Evolutionary conservation across 331 rosid species (phyloP).

Genomic region (Telfairia occidentalis): DNA sequence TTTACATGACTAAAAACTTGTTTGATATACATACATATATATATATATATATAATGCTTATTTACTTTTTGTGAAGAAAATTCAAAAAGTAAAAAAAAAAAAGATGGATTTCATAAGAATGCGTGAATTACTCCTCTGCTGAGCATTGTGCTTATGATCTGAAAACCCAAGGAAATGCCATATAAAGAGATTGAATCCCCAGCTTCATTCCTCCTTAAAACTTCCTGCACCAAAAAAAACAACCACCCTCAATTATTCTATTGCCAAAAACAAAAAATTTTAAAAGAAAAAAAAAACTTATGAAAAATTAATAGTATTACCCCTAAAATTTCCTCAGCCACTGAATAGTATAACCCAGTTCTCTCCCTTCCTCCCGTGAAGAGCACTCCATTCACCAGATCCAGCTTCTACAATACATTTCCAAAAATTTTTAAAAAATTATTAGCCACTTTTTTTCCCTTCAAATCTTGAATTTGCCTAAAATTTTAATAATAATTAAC

Average conservation of each 20-base stretch:
- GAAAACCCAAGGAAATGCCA: constrained; percentile 68
- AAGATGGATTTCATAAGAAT: constrained; percentile 7
- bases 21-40: no score
- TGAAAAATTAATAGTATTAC: constrained; percentile 16
- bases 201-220: constrained; percentile 57
- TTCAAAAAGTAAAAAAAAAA: no score
- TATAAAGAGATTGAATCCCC: constrained; percentile 68
- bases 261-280: no score
- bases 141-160: constrained; percentile 49
- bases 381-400: constrained; percentile 69
- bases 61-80: no score
- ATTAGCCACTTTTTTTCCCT: no score
- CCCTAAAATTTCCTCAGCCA: constrained; percentile 45
- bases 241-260: not conserved
- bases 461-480: no score
- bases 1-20: no score
- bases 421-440: no score
- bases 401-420: constrained; percentile 51
- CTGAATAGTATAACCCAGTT: constrained; percentile 45
- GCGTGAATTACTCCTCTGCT: no score
- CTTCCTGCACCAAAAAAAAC: constrained; percentile 33
- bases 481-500: no score
- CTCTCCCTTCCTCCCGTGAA: constrained; percentile 81
- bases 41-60: no score
- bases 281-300: not conserved